Evolutionary conservation across 768 basidiomycete species (phyloP).

Genomic region (Boletus tylopilopsis): DNA sequence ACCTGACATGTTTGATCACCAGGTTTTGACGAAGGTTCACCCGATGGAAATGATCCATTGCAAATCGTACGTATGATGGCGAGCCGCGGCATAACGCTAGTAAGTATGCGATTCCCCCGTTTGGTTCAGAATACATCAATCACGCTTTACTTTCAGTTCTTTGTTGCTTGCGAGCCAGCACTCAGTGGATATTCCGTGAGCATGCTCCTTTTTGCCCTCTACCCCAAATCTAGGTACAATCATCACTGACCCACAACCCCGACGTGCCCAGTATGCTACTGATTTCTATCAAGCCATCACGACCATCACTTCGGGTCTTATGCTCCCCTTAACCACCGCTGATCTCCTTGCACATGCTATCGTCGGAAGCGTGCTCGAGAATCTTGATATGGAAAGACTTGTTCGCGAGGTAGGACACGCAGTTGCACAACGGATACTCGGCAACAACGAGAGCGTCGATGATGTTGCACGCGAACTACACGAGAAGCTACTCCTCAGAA

Average conservation of each 20-base stretch:
- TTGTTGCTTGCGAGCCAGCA: constrained; percentile 98
- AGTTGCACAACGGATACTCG: constrained; percentile 87
- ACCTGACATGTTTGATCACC: constrained; percentile 10
- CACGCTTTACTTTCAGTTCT: constrained; percentile 58
- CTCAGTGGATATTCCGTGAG: constrained; percentile 86
- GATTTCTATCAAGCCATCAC: constrained; percentile 95
- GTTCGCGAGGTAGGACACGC: constrained; percentile 93
- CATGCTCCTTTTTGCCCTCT: constrained; percentile 13
- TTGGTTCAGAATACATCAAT: neutral
- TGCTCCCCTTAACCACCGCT: constrained; percentile 95
- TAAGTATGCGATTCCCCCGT: constrained; percentile 35
- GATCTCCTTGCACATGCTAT: constrained; percentile 94
- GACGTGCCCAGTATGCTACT: constrained; percentile 65
- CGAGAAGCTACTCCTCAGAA: constrained; percentile 83
- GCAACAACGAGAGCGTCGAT: constrained; percentile 93
- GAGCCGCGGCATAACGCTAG: constrained; percentile 82
- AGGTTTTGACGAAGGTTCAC: constrained; percentile 94
- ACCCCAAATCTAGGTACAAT: constrained; percentile 2
- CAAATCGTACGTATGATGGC: constrained; percentile 89
- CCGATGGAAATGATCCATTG: constrained; percentile 90
- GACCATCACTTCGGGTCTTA: constrained; percentile 88
- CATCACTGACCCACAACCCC: constrained; percentile 13
- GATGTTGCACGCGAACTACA: constrained; percentile 94
- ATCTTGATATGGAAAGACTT: constrained; percentile 96
- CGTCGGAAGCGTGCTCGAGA: constrained; percentile 94